phyloP scores from a whole-genome alignment of 2,329 filamentous ascomycete genomes.

The Zymoseptoria ardabiliae region DNA sequence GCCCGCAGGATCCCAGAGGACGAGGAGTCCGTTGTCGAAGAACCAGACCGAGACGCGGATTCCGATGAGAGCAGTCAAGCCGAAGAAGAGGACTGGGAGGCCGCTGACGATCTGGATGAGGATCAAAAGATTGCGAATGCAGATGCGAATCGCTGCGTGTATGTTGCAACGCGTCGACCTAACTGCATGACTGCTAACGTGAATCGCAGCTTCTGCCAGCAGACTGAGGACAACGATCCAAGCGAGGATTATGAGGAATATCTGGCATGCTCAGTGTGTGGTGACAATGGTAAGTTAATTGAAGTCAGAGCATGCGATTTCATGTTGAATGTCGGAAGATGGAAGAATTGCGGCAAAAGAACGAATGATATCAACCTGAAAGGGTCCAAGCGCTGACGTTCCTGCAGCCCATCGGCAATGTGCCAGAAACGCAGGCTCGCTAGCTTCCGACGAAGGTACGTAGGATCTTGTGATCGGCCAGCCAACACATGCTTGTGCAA shows the following conservation, averaged over 20 bases:
- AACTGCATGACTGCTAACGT: slow-evolving; percentile 24
- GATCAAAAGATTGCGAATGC: slow-evolving; percentile 44
- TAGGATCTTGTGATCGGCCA: slow-evolving; percentile 15
- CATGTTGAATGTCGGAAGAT: slow-evolving; percentile 13
- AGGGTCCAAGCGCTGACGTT: slow-evolving; percentile 39
- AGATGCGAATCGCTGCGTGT: slow-evolving; percentile 58
- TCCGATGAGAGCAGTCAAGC: slow-evolving; percentile 43
- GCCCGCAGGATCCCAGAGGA: slow-evolving; percentile 26
- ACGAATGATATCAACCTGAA: slow-evolving; percentile 21
- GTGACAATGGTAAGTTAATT: slow-evolving; percentile 65
- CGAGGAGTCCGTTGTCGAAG: slow-evolving; percentile 32
- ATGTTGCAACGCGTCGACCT: slow-evolving; percentile 32
- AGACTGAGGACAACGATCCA: slow-evolving; percentile 76
- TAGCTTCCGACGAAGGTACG: slow-evolving; percentile 59
- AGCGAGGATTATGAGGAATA: slow-evolving; percentile 74
- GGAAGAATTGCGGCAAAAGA: slow-evolving; percentile 21
- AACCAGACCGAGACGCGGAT: slow-evolving; percentile 27
- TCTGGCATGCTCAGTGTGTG: slow-evolving; percentile 68
- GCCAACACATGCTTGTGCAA: slow-evolving; percentile 2
- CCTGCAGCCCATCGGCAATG: slow-evolving; percentile 81
- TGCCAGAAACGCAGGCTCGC: slow-evolving; percentile 62
- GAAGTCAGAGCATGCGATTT: slow-evolving; percentile 5
- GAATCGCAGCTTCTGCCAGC: slow-evolving; percentile 63
- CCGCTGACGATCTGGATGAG: slow-evolving; percentile 49
- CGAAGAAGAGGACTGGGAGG: slow-evolving; percentile 47